Base-by-base conservation (phyloP, 768 basidiomycete species). In the Phylloporus arenicola region DNA sequence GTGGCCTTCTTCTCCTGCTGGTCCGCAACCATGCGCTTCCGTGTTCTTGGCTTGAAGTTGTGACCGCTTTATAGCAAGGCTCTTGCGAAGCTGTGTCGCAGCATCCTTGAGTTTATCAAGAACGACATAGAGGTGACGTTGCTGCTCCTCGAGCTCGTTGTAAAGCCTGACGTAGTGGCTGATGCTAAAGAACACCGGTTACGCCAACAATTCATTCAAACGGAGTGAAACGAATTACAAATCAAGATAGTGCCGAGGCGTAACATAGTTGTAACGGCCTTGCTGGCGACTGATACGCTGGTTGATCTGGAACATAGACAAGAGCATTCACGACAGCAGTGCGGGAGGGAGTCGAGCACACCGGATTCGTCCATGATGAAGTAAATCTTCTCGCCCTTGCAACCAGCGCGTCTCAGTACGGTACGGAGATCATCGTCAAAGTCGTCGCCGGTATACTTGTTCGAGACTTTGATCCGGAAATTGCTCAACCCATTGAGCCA, bases 351-450 rank as follows among this genome's bases (percentile, higher is more conserved):
- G 67, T 99, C 96, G 29, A 98, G 85, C 12, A 98, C 96, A 61
- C 98, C 98, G 4, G 96, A 98, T 68, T 99, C 96, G 68, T 99
- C 96, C 96, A 99, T 97, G 73, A 99, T 98, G 77, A 99, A 99
- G 67, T 93, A 97, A 43, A 99, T 87, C 72, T 98, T 98, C 71
- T 99, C 96, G 58, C 93, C 93, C 65, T 98, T 99, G 75, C 93
- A 97, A 6, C 96, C 96, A 7, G 95, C 77, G 30, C 96, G 86
- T 39, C 96, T 90, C 33, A 99, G 83, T 6, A 99, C 96, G 0
- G 84, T 90, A 37, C 96, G 84, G 40, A 99, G 76, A 68, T 99
- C 96, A 56, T 99, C 95, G 58, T 99, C 96, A 60, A 99, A 99
- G 68, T 99, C 96, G 14, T 95, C 94, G 20, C 91, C 94, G 2